Evolutionary conservation across 345 rosid species (phyloP).

Genomic region (Camelina hispida): DNA sequence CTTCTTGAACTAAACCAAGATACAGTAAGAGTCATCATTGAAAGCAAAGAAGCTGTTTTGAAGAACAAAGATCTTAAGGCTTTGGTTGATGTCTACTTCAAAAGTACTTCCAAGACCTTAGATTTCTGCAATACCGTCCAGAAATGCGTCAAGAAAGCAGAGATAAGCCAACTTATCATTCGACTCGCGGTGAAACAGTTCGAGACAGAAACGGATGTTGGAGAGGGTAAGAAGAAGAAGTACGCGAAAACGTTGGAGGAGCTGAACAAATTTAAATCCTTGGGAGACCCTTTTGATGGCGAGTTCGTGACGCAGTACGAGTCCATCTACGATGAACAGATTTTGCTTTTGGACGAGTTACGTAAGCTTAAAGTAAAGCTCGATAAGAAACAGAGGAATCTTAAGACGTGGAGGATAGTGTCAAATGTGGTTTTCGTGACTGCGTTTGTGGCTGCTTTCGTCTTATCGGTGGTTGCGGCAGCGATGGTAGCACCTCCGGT

Average conservation of each 20-base stretch:
- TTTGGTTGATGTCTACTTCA: conserved; percentile 71
- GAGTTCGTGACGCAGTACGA: conserved; percentile 58
- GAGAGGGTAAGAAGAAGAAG: conserved; percentile 45
- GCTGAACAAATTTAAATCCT: conserved; percentile 62
- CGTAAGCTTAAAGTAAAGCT: conserved; percentile 56
- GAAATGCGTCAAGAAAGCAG: conserved; percentile 61
- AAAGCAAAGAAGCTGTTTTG: conserved; percentile 65
- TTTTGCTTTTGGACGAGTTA: conserved; percentile 54
- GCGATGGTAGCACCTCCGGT: conserved; percentile 69
- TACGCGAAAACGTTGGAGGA: conserved; percentile 65
- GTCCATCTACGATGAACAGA: conserved; percentile 54
- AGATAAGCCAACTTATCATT: conserved; percentile 59
- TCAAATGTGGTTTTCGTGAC: conserved; percentile 68
- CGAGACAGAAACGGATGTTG: conserved; percentile 54
- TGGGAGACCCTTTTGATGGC: conserved; percentile 68
- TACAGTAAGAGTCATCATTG: conserved; percentile 57
- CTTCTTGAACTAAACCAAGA: conserved; percentile 74
- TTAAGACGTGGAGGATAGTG: conserved; percentile 70
- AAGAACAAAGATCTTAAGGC: conserved; percentile 57
- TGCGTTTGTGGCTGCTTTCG: conserved; percentile 61
- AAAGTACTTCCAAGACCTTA: conserved; percentile 58
- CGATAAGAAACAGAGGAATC: conserved; percentile 62
- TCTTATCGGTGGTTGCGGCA: conserved; percentile 79
- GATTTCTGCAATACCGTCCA: conserved; percentile 71
- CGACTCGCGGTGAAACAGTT: conserved; percentile 62